These are phyloP conservation scores for Scedosporium dehoogii DNA, from an alignment of 2,329 filamentous ascomycete species.

Conservation along the genomic window DNA sequence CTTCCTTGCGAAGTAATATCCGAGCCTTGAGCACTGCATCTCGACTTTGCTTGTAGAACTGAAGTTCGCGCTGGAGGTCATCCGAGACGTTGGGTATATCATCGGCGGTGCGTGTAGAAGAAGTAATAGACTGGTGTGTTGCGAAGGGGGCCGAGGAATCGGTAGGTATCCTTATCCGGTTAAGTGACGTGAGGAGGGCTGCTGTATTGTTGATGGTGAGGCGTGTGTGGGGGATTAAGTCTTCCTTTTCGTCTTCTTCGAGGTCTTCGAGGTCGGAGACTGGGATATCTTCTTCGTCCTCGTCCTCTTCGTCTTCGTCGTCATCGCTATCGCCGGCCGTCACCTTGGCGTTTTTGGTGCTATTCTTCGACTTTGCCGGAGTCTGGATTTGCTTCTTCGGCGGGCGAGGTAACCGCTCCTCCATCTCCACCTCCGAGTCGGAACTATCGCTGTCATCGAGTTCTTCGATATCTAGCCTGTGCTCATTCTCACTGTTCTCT, in stretches of 20 bases:
- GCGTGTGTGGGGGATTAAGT: slow-evolving; percentile 81
- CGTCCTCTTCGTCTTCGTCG: slow-evolving; percentile 54
- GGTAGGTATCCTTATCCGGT: slow-evolving; percentile 65
- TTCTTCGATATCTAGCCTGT: slow-evolving; percentile 38
- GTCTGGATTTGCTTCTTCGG: slow-evolving; percentile 29
- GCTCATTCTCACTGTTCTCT: slow-evolving; percentile 26
- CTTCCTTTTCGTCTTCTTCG: slow-evolving; percentile 71
- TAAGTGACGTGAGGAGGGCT: slow-evolving; percentile 70
- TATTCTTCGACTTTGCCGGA: slow-evolving; percentile 25
- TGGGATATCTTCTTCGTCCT: slow-evolving; percentile 79
- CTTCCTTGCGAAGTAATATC: slow-evolving; percentile 67
- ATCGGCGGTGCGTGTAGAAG: slow-evolving; percentile 50
- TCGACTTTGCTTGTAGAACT: slow-evolving; percentile 85
- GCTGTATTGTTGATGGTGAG: slow-evolving; percentile 96
- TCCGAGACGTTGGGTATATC: slow-evolving; percentile 78
- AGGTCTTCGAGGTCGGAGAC: slow-evolving; percentile 77
- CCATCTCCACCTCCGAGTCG: slow-evolving; percentile 68
- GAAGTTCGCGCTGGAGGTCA: slow-evolving; percentile 83
- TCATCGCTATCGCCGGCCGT: slow-evolving; percentile 36
- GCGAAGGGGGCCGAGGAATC: slow-evolving; percentile 64
- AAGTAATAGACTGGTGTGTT: slow-evolving; percentile 68
- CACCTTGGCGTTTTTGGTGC: slow-evolving; percentile 11
- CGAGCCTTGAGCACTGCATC: slow-evolving; percentile 68
- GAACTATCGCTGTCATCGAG: slow-evolving; percentile 52
- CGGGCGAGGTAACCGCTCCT: slow-evolving; percentile 54